These are phyloP conservation scores for Otatea glauca DNA, from an alignment of 176 grass and related monocot species.

Conservation along the genomic window DNA sequence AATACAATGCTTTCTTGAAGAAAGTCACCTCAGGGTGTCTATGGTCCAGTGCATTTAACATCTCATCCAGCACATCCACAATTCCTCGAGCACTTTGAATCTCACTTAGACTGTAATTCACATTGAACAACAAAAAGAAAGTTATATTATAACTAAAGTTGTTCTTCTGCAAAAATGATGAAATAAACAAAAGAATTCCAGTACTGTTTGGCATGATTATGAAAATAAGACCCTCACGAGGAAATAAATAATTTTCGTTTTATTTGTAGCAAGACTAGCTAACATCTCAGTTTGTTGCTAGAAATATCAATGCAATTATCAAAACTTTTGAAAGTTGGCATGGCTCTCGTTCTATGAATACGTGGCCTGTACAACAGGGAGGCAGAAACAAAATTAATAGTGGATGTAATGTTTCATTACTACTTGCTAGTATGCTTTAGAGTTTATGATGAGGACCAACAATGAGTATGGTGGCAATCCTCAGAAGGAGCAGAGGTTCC, in stretches of 20 bases:
- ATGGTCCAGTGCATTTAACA: constrained; percentile 94
- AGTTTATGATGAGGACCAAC: neutral
- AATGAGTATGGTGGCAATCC: neutral
- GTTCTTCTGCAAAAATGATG: neutral
- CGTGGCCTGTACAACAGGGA: neutral
- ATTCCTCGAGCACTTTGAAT: constrained; percentile 95
- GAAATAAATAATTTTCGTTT: neutral
- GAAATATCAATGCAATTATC: constrained; percentile 15
- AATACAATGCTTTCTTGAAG: constrained; percentile 18
- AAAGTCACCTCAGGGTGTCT: constrained; percentile 75
- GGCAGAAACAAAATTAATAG: constrained; percentile 25
- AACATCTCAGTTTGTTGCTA: neutral
- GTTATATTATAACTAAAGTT: constrained; percentile 13
- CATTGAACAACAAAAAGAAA: constrained; percentile 40
- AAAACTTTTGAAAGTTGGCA: neutral
- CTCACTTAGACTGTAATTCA: constrained; percentile 68
- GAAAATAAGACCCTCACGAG: neutral
- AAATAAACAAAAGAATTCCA: constrained; percentile 10
- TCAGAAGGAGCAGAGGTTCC: neutral
- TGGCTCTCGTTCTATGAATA: constrained; percentile 26
- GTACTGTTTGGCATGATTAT: constrained; percentile 14
- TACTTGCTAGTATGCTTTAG: constrained; percentile 29
- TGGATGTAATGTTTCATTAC: neutral
- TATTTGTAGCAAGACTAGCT: neutral
- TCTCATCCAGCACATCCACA: constrained; percentile 89